Conservation (phyloP, 176 grass and related monocot genomes). For the Phyllostachys edulis region DNA sequence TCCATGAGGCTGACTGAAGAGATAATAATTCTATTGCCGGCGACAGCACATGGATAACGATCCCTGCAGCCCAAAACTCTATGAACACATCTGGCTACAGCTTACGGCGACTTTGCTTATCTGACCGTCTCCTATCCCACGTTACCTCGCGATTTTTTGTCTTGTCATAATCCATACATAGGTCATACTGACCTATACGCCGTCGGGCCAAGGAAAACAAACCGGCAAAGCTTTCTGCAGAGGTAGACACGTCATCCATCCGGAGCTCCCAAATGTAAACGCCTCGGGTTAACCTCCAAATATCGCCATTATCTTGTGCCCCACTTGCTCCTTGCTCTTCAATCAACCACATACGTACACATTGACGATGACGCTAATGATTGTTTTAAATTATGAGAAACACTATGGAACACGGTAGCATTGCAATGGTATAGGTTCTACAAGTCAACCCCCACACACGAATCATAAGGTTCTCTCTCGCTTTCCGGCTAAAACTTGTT, state of each 20-base stretch:
- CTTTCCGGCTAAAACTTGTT: too few relatives aligned
- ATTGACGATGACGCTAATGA: slow-evolving; percentile 32
- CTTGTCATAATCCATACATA: slow-evolving; percentile 25
- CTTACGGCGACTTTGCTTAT: neutral
- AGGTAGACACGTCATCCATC: slow-evolving; percentile 27
- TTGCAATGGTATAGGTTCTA: too few relatives aligned
- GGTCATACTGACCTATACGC: too few relatives aligned
- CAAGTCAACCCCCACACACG: too few relatives aligned
- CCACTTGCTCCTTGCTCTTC: slow-evolving; percentile 52
- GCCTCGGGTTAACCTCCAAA: slow-evolving; percentile 6
- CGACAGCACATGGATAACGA: slow-evolving; percentile 15
- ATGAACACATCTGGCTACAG: neutral
- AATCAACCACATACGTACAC: slow-evolving; percentile 21
- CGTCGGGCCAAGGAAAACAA: slow-evolving; percentile 36
- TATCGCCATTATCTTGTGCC: slow-evolving; percentile 20
- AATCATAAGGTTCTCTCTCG: too few relatives aligned
- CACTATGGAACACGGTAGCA: too few relatives aligned
- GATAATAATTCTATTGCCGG: neutral
- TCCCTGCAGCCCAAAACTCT: neutral
- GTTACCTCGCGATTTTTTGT: neutral
- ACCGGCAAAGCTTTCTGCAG: neutral
- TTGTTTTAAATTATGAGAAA: slow-evolving; percentile 20
- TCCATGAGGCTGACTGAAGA: neutral
- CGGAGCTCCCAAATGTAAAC: slow-evolving; percentile 47
- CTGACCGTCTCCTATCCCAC: slow-evolving; percentile 22